Percentiles rank a stretch among this genome's conserved stretches.
Evolutionary conservation across 306 rosid species (phyloP).

Genomic region (Cucurbita moschata): DNA sequence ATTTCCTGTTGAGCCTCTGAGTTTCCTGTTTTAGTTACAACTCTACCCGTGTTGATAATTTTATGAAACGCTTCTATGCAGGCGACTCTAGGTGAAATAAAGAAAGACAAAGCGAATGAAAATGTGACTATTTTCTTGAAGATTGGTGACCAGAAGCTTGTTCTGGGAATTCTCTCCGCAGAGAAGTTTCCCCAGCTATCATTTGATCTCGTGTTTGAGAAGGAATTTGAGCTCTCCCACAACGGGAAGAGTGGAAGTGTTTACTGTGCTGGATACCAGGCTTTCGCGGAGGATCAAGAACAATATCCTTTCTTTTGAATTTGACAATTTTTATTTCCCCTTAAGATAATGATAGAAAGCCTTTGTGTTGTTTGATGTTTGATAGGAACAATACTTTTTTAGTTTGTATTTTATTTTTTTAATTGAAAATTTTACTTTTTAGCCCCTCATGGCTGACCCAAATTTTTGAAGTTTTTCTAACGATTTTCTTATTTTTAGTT

Average conservation of each 20-base stretch:
- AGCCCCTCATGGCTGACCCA: too few species aligned
- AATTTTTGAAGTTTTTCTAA: neutral
- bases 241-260: conserved; percentile 48
- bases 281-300: conserved; percentile 1
- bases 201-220: conserved; percentile 63
- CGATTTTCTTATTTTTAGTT: neutral
- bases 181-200: conserved; percentile 56
- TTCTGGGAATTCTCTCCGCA: conserved; percentile 45
- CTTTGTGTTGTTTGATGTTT: neutral
- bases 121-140: conserved; percentile 29
- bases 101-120: conserved; percentile 44
- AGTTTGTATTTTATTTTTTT: too few species aligned
- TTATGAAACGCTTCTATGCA: conserved; percentile 3
- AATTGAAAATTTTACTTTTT: too few species aligned
- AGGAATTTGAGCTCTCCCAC: conserved; percentile 84
- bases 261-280: conserved; percentile 53
- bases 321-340: neutral
- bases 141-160: conserved; percentile 45
- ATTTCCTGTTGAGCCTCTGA: neutral
- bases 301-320: conserved; percentile 44
- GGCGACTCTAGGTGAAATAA: conserved; percentile 69
- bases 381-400: too few species aligned
- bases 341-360: neutral
- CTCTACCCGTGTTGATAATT: neutral
- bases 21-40: neutral